These are phyloP conservation scores for Alectoria sarmentosa DNA, from an alignment of 495 filamentous ascomycete genomes.

Conservation along the genomic window DNA sequence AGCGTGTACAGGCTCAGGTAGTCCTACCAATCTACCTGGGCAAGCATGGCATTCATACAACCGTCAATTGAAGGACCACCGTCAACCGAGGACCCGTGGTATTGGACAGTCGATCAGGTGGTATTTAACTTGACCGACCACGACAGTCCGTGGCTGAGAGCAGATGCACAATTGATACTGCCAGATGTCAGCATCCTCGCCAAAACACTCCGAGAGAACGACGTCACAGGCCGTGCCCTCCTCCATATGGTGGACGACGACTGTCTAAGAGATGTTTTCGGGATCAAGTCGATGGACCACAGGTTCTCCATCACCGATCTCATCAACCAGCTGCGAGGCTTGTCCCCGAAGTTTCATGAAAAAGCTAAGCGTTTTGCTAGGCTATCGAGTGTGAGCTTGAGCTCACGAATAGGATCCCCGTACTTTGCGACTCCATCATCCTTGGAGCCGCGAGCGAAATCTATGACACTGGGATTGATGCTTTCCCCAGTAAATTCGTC, in stretches of 20 bases:
- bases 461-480: neutral
- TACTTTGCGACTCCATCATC: neutral
- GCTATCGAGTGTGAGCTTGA: slow-evolving; percentile 3
- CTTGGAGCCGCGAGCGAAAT: neutral
- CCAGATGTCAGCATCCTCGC: slow-evolving; percentile 48
- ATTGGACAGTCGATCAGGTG: slow-evolving; percentile 61
- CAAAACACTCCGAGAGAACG: slow-evolving; percentile 46
- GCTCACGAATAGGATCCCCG: slow-evolving; percentile 7
- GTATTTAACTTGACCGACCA: slow-evolving; percentile 55
- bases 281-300: slow-evolving; percentile 41
- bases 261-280: slow-evolving; percentile 44
- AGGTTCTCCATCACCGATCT: slow-evolving; percentile 39
- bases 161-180: slow-evolving; percentile 25
- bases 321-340: slow-evolving; percentile 38
- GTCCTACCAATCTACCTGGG: neutral
- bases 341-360: slow-evolving; percentile 37
- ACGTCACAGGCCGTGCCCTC: slow-evolving; percentile 55
- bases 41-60: slow-evolving; percentile 10
- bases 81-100: slow-evolving; percentile 48
- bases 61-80: slow-evolving; percentile 13
- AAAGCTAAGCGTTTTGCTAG: slow-evolving; percentile 5
- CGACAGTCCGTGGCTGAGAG: slow-evolving; percentile 30
- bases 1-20: neutral
- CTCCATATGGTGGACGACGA: slow-evolving; percentile 43
- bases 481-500: neutral